Evolutionary conservation across 179 eudicot species (phyloP), one percentile per base, ranked within the genome.

Genomic region (Actinidia chinensis): DNA sequence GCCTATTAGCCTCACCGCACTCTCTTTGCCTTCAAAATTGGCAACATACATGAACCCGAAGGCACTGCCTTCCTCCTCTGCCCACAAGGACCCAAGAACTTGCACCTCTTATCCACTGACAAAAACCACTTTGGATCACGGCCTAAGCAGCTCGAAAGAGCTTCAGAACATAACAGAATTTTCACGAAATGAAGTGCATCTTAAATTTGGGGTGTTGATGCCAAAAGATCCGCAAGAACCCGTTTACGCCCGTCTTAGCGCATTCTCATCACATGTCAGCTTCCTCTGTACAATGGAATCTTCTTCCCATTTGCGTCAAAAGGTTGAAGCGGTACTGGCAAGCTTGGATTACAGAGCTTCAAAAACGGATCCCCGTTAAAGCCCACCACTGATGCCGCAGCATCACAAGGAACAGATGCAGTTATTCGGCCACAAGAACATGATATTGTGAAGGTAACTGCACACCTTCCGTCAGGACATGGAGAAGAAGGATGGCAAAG

Each of bases 201-300:
- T 73, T n/a, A 93, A 63, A 78, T 81, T 95, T 22, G 94, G 91
- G 13, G 85, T 78, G 68, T 81, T 82, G 12, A 93, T 80, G 60
- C 97, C 97, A 86, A 95, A 95, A 76, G 99, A 88, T 92, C 92
- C 17, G 98, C 97, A 43, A 95, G 99, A 71, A 90, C 88, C 71
- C 91, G 89, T 85, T 89, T 92, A 47, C 90, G 89, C 78, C 88
- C 66, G 79, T 71, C 85, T 92, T 95, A 56, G 91, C 76, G 82
- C 99, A 95, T 68, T 93, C 99, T 92, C 97, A 56, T 95, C 99
- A 83, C 99, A 93, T 67, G 81, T 64, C 55, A 95, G 93, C 80
- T 92, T 93, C 90, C 97, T 89, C 86, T 90, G 94, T 25, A 94
- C 93, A 58, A 95, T 25, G 97, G 96, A 42, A 90, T 82, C 78